Evolutionary conservation across 2,329 filamentous ascomycete species (phyloP), one percentile per base, ranked within the genome.

Genomic region (Pyrenophora seminiperda): DNA sequence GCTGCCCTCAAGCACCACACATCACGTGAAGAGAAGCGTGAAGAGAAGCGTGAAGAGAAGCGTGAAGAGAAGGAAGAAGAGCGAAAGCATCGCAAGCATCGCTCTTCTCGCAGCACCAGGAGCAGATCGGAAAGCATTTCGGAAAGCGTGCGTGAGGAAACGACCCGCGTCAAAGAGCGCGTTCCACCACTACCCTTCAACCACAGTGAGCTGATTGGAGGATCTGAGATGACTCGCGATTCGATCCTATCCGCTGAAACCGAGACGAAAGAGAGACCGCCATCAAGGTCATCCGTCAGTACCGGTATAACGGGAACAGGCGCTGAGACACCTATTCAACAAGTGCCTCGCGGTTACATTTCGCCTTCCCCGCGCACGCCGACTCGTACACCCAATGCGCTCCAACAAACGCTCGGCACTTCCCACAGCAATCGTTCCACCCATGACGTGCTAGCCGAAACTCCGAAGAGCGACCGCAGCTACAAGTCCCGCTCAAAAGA

Each of bases 221-320:
- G 89, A 33, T 96, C 93, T 0, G 92, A 97, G 42, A 74, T 97
- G 47, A 97, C 93, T 0, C 83, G 93, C 61, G 88, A 88, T 13
- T 97, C 93, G 0, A 90, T 97, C 45, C 75, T 94, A 14, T 94
- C 92, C 4, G 89, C 90, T 22, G 86, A 89, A 20, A 90, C 89
- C 0, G 90, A 90, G 57, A 70, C 68, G 1, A 68, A 65, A 17
- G 62, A 65, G 9, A 79, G 85, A 42, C 87, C 89, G 13, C 80
- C 52, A 15, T 64, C 62, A 19, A 84, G 86, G 17, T 87, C 80
- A 4, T 64, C 85, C 82, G 62, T 83, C 82, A 73, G 74, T 41
- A 63, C 79, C 74, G 63, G 63, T 10, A 44, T 62, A 14, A 63
- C 79, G 74, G 63, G 63, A 7, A 64, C 79, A 74, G 63, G 63